Conservation (phyloP, 225 moss, liverwort and hornwort genomes). For the Bryoerythrophyllum caledonicum region DNA sequence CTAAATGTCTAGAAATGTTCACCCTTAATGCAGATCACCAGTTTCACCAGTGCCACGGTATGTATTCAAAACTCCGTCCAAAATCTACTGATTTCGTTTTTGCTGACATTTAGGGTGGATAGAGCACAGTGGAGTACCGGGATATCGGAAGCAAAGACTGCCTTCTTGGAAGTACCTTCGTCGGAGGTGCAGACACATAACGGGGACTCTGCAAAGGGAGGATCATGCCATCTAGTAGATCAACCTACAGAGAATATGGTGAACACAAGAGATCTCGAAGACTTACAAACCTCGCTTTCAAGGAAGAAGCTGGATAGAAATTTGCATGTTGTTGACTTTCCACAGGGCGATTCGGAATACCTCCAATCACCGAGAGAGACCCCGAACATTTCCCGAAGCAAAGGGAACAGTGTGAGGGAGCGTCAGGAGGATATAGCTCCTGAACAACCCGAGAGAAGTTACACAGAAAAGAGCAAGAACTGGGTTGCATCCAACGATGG, state of each 20-base stretch:
- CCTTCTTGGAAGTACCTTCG: constrained; percentile 10
- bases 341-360: constrained; percentile 25
- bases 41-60: background rate
- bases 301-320: constrained; percentile 42
- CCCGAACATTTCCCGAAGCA: background rate
- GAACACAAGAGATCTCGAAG: constrained; percentile 21
- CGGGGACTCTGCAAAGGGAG: constrained; percentile 24
- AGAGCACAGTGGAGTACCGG: constrained; percentile 54
- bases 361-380: constrained; percentile 24
- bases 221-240: constrained; percentile 23
- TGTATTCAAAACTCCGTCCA: background rate
- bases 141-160: constrained; percentile 59
- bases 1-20: background rate
- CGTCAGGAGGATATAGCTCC: constrained; percentile 15
- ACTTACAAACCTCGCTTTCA: constrained; percentile 25
- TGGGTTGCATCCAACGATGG: constrained; percentile 18
- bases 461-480: constrained; percentile 20
- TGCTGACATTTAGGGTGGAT: constrained; percentile 21
- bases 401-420: constrained; percentile 27
- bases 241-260: constrained; percentile 22
- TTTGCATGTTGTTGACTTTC: constrained; percentile 30
- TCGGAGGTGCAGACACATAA: constrained; percentile 31
- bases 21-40: background rate
- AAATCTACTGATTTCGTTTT: constrained; percentile 24
- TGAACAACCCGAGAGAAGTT: constrained; percentile 28